Evolutionary conservation across 2,329 filamentous ascomycete genomes (phyloP).

Genomic region (Mycosphaerella sp.): DNA sequence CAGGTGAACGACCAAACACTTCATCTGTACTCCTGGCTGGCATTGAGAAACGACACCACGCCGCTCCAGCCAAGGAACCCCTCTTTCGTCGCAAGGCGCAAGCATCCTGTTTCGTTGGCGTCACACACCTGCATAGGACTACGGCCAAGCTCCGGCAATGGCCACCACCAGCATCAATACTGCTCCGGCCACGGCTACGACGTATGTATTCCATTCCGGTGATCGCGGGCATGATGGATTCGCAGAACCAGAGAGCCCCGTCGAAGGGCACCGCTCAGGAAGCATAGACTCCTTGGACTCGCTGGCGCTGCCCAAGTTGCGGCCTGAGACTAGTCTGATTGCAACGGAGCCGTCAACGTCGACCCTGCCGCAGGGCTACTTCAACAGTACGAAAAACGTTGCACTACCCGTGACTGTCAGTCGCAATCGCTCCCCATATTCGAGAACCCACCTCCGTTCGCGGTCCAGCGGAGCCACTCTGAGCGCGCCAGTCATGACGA

Average conservation of each 20-base stretch:
- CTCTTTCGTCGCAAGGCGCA: neutral
- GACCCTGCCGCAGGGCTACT: slow-evolving; percentile 27
- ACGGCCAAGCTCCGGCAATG: slow-evolving; percentile 6
- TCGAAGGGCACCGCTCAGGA: slow-evolving; percentile 1
- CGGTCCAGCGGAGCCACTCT: slow-evolving; percentile 37
- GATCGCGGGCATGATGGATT: neutral
- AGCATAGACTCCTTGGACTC: slow-evolving; percentile 1
- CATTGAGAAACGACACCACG: neutral
- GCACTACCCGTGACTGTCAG: slow-evolving; percentile 28
- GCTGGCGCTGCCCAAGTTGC: slow-evolving; percentile 14
- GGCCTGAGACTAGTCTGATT: slow-evolving; percentile 24
- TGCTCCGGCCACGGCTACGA: slow-evolving; percentile 1
- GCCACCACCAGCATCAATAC: slow-evolving; percentile 6
- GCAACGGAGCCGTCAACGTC: slow-evolving; percentile 36
- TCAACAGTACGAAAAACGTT: slow-evolving; percentile 19
- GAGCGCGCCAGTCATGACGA: slow-evolving; percentile 42
- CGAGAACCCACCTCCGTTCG: slow-evolving; percentile 42
- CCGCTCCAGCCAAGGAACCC: neutral
- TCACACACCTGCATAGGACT: neutral
- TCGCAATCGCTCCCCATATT: slow-evolving; percentile 45
- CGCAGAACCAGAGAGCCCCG: slow-evolving; percentile 10
- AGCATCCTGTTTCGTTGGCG: neutral
- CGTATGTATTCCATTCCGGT: neutral
- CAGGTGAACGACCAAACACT: neutral
- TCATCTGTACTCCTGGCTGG: neutral